Base-by-base conservation (phyloP, 2,329 filamentous ascomycete species). In the Trichoderma sp. region DNA sequence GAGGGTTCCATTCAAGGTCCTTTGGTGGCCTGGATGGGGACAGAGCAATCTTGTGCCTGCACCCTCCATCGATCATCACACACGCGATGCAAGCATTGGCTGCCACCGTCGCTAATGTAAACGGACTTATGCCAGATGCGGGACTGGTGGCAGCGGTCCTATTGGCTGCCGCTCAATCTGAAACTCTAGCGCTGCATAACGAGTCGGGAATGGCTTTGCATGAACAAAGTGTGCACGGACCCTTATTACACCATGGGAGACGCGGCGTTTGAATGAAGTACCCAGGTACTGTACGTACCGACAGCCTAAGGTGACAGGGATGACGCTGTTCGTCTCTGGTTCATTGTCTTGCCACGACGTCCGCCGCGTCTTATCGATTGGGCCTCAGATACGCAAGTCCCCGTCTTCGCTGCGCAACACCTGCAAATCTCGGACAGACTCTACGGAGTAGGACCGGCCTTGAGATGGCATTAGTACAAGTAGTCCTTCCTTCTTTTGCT, bases 161-260 rank as follows among this genome's bases (percentile, higher is more conserved):
- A 76, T 77, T 77, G 74, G 75, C 34, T 61, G 50, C 48, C 34
- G 45, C 58, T 66, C 50, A 69, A 73, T 72, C 73, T 77, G 75
- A 77, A 77, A 77, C 75, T 50, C 64, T 75, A 74, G 75, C 71
- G 71, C 63, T 75, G 74, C 74, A 77, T 71, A 75, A 74, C 68
- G 62, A 50, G 60, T 66, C 59, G 66, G 62, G 57, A 47, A 57
- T 28, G 45, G 56, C 19, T 63, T 19, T 67, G 66, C 66, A 66
- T 66, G 55, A 55, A 64, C 52, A 26, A 63, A 47, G 55, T 41
- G 43, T 64, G 61, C 61, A 63, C 59, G 12, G 59, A 62, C 59
- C 59, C 59, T 34, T 54, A 47, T 34, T 54, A 47, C 34, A 54
- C 34, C 17, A 19, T 14, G 51, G 30, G 12, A 41, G 21, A 30